Conservation (phyloP, 306 rosid genomes). For the Trichosanthes truncata region DNA sequence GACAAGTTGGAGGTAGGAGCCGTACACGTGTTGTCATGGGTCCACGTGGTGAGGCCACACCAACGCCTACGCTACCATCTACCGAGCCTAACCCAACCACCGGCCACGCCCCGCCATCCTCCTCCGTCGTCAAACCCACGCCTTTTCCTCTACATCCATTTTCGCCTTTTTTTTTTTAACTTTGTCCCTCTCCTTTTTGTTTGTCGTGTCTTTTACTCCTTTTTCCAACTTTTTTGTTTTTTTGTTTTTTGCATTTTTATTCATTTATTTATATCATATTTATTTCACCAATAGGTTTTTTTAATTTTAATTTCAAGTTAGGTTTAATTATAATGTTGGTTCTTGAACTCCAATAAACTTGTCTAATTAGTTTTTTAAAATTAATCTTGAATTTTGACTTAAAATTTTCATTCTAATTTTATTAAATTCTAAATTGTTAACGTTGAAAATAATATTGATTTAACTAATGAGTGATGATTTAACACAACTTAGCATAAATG, state of each 20-base stretch:
- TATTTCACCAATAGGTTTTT: not conserved
- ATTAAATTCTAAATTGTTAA: no score
- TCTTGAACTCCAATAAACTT: no score
- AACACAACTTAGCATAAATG: no score
- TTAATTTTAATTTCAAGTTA: no score
- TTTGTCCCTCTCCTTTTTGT: not conserved
- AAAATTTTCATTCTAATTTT: no score
- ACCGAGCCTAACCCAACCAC: not conserved
- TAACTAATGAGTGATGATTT: no score
- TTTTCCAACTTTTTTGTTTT: not conserved
- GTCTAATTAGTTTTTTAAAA: no score
- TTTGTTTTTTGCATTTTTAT: not conserved
- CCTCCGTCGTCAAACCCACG: not conserved
- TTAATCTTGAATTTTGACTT: no score
- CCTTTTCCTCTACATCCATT: not conserved
- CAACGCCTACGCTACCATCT: not conserved
- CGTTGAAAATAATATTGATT: no score
- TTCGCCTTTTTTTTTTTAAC: not conserved
- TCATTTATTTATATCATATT: not conserved
- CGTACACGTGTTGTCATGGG: slow-evolving; percentile 4
- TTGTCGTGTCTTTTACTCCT: not conserved
- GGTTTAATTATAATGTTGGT: no score
- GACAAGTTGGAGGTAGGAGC: not conserved
- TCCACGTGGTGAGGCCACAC: not conserved
- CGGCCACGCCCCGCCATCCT: not conserved